These are phyloP conservation scores for Lyophyllum shimeji DNA, from an alignment of 768 basidiomycete species.

Conservation along the genomic window DNA sequence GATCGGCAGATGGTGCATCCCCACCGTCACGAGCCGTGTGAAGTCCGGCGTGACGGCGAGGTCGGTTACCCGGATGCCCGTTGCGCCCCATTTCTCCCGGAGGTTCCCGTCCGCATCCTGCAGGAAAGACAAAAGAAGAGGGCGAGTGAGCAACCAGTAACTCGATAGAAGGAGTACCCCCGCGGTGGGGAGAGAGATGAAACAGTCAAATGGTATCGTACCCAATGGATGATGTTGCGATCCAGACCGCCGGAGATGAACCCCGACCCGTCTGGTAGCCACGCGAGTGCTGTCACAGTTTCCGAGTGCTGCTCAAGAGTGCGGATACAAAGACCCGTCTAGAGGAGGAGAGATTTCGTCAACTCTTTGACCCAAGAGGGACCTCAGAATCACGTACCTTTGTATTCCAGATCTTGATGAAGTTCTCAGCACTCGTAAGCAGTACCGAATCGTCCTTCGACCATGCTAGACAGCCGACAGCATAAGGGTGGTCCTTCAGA, in stretches of 20 bases:
- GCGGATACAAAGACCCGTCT: slow-evolving; percentile 76
- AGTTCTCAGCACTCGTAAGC: slow-evolving; percentile 78
- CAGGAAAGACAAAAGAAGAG: slow-evolving; percentile 15
- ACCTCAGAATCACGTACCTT: slow-evolving; percentile 51
- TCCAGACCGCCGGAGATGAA: slow-evolving; percentile 92
- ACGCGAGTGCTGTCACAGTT: slow-evolving; percentile 81
- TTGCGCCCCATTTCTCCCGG: slow-evolving; percentile 65
- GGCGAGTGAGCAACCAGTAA: too few relatives aligned
- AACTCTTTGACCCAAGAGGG: neutral
- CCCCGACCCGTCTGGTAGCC: slow-evolving; percentile 86
- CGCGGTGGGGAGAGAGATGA: neutral
- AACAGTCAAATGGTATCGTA: slow-evolving; percentile 30
- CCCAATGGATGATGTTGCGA: slow-evolving; percentile 82
- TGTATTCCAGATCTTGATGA: slow-evolving; percentile 88
- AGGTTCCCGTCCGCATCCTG: slow-evolving; percentile 78
- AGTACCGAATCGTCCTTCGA: slow-evolving; percentile 85
- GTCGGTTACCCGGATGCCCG: slow-evolving; percentile 81
- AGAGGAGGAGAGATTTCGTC: slow-evolving; percentile 15
- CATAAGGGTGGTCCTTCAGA: slow-evolving; percentile 74
- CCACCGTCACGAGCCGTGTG: slow-evolving; percentile 81
- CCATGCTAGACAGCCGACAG: slow-evolving; percentile 87
- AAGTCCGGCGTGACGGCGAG: slow-evolving; percentile 86
- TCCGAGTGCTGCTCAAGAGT: slow-evolving; percentile 74
- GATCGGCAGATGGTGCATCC: slow-evolving; percentile 38
- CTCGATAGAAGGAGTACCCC: neutral